These are phyloP conservation scores for Phytophthora kernoviae DNA, from an alignment of 352 stramenopile species.

Conservation along the genomic window DNA sequence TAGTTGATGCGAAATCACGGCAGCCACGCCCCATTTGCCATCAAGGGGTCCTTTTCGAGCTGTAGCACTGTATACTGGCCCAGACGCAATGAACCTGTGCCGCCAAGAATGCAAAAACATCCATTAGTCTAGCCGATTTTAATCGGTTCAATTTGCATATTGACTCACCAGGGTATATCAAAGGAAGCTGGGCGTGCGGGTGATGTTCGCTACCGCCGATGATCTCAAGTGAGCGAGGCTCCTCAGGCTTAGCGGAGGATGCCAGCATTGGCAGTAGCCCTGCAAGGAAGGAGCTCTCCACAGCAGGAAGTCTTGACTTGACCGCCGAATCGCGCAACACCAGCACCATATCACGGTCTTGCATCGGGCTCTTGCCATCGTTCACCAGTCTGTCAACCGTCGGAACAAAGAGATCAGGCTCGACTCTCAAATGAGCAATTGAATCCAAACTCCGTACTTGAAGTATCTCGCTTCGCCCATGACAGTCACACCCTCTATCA, in stretches of 20 bases:
- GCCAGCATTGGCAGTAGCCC: constrained; percentile 42
- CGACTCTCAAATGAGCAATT: not conserved
- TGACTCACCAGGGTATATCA: constrained; percentile 66
- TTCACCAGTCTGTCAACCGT: constrained; percentile 48
- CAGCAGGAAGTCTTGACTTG: constrained; percentile 40
- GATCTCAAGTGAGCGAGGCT: constrained; percentile 50
- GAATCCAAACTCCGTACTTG: constrained; percentile 32
- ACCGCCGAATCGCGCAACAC: constrained; percentile 64
- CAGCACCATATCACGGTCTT: constrained; percentile 60
- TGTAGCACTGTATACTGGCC: constrained; percentile 83
- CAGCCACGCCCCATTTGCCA: constrained; percentile 53
- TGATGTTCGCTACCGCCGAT: constrained; percentile 60
- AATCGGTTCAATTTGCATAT: not conserved
- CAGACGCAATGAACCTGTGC: constrained; percentile 59
- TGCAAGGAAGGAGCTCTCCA: constrained; percentile 44
- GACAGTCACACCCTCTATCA: constrained; percentile 41
- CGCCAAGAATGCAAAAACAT: constrained; percentile 3
- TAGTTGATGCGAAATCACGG: constrained; percentile 50
- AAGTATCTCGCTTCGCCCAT: constrained; percentile 69
- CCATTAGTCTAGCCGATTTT: constrained; percentile 1
- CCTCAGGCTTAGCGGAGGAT: constrained; percentile 22
- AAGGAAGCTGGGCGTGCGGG: constrained; percentile 40
- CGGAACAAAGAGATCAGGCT: constrained; percentile 4
- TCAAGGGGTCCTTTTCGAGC: constrained; percentile 58
- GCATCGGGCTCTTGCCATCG: constrained; percentile 57